Percentiles rank a stretch among this genome's conserved stretches.
These are phyloP conservation scores for Xanthoparmelia taractica DNA, from an alignment of 495 filamentous ascomycete species.

Conservation along the genomic window DNA sequence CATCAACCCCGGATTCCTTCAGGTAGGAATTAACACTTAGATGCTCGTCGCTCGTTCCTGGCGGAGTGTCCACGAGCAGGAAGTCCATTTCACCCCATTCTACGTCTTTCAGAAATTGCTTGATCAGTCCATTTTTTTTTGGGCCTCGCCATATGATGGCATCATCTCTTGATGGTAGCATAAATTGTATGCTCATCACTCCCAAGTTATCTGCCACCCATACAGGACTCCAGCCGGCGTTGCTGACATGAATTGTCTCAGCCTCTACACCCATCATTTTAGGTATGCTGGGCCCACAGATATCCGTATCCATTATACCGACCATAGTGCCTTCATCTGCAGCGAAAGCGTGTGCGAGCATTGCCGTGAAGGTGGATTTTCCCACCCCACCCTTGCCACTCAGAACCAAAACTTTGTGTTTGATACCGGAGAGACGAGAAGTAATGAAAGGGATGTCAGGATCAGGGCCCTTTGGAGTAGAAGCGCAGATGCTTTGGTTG, in stretches of 20 bases:
- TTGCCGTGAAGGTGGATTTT: conserved; percentile 82
- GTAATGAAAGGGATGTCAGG: conserved; percentile 87
- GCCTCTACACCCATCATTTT: conserved; percentile 97
- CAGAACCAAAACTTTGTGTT: conserved; percentile 85
- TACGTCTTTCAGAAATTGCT: conserved; percentile 94
- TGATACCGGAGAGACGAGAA: conserved; percentile 67
- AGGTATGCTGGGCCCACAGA: conserved; percentile 87
- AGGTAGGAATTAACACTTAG: conserved; percentile 81
- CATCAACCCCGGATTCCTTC: conserved; percentile 83
- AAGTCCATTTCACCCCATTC: conserved; percentile 95
- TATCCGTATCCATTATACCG: conserved; percentile 94
- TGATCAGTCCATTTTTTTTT: conserved; percentile 98
- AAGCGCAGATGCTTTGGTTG: conserved; percentile 90
- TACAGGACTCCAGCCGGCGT: conserved; percentile 80
- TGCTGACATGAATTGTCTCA: conserved; percentile 83
- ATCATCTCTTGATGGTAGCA: conserved; percentile 86
- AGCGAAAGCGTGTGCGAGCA: conserved; percentile 83
- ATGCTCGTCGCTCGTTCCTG: conserved; percentile 92
- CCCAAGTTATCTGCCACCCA: conserved; percentile 88
- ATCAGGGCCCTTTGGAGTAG: conserved; percentile 90
- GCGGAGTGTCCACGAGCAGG: conserved; percentile 88
- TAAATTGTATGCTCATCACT: conserved; percentile 95
- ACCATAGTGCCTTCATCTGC: conserved; percentile 65
- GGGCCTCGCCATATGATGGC: conserved; percentile 95
- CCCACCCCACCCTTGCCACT: conserved; percentile 96